Base-by-base conservation (phyloP, 495 filamentous ascomycete species). In the Aspergillus biplanus region DNA sequence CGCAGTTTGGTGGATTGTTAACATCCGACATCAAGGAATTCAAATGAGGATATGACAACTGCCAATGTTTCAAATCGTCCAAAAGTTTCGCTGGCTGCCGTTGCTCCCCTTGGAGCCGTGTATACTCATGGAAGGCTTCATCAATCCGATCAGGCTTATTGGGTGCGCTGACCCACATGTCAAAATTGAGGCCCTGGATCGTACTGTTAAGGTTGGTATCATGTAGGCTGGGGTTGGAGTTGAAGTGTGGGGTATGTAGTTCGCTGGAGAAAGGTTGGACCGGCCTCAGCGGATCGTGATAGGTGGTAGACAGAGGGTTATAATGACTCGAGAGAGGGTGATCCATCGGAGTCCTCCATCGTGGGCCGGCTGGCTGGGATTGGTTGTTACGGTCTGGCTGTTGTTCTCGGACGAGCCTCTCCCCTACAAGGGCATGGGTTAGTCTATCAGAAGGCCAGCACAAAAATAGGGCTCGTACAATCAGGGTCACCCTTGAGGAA, bases 401-500 rank as follows among this genome's bases (percentile, higher is more conserved):
- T 50, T 73, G 62, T 71, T 80, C 78, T 42, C 79, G 72, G 7
- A 82, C 78, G 49, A 82, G 75, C 67, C 76, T 66, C 62, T 79
- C 77, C 77, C 77, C 79, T 80, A 37, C 27, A 42, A n/a, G 11
- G 5, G 6, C 7, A 15, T 37, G 5, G 11, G 34, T 54, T n/a
- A 27, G 33, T 33, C 35, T n/a, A 32, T 15, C n/a, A 50, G 12
- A 13, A 50, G 16, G 8, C 47, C 8, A 34, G 15, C 11, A 54
- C 12, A 32, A 33, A 49, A 27, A 11, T 15, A 52, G 49, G 27
- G 18, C 42, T 44, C 77, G 75, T 66, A 80, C 77, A 80, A 66
- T 82, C 82, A 39, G 81, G 85, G 67, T 90, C 84, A 27, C 84
- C 80, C 59, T 82, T 80, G 64, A 94, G 80, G 68, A 93, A 90